Evolutionary conservation across 768 basidiomycete species (phyloP).

Genomic region (Cystofilobasidium macerans): DNA sequence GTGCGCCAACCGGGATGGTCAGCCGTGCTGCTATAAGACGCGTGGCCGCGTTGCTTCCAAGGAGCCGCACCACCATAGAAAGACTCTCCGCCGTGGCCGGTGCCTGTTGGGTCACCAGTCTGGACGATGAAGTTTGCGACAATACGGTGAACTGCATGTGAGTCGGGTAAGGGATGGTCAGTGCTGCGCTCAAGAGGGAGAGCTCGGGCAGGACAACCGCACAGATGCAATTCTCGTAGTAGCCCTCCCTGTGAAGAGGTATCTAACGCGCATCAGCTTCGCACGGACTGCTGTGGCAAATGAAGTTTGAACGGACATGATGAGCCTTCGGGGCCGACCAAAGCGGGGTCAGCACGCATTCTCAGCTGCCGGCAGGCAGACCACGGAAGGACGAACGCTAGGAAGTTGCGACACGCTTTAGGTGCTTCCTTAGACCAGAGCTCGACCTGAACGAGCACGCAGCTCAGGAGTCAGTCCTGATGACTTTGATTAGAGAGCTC

Average conservation of each 20-base stretch:
- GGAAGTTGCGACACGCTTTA: constrained; percentile 60
- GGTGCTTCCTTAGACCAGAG: constrained; percentile 96
- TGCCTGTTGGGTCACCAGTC: constrained; percentile 84
- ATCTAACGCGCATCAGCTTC: background rate
- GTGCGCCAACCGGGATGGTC: background rate
- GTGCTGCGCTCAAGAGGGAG: background rate
- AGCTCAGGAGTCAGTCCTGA: background rate
- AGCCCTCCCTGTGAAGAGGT: constrained; percentile 49
- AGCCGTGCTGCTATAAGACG: constrained; percentile 1
- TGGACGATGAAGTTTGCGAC: constrained; percentile 88
- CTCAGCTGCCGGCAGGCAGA: constrained; percentile 33
- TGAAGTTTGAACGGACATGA: constrained; percentile 2
- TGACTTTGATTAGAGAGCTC: too few species aligned
- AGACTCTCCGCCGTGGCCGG: constrained; percentile 84
- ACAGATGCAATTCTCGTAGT: constrained; percentile 86
- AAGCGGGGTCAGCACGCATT: constrained; percentile 79
- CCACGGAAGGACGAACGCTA: background rate
- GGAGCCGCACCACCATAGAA: constrained; percentile 68
- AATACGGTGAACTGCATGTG: constrained; percentile 43
- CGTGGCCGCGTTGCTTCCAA: too few species aligned
- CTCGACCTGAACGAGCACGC: constrained; percentile 50
- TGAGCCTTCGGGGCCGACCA: background rate
- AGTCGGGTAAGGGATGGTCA: background rate
- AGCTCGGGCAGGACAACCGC: background rate
- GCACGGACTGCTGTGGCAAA: background rate